Base-by-base conservation (phyloP, 345 rosid species). In the sweet orange (Citrus sinensis) region DNA sequence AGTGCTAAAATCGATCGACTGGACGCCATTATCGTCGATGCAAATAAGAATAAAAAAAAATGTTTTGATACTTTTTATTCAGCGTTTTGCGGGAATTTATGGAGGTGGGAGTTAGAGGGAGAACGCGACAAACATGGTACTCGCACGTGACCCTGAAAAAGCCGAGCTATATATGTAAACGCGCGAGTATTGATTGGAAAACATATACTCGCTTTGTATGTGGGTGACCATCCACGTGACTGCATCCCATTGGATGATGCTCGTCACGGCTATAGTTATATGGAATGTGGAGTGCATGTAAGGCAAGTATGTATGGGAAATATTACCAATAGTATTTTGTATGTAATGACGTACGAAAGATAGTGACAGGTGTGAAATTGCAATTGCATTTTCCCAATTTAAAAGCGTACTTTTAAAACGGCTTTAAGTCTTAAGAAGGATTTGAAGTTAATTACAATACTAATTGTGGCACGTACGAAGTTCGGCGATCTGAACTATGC, bases 151-250 rank as follows among this genome's bases (percentile, higher is more conserved):
- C 37, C 42, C 29, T 13, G 3, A 24, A 0, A 9, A 5, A 20
- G 17, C 1, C 14, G 7, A 5, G 3, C 24, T 7, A 19, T 22
- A 17, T 59, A 24, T 40, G 0, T 25, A 46, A 66, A 51, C 76
- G 19, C 77, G 2, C 22, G 78, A 71, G 70, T 67, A 27, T 0
- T 2, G 0, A 3, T 5, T 1, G 2, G 7, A 10, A 2, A 1
- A 1, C 2, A 0, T 0, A 2, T 71, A 86, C 84, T 78, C 86
- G 80, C 87, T 24, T 1, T 17, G 22, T 62, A 19, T 74, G 59
- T 83, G 87, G 91, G 30, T 37, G 14, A 0, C 4, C 6, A 19
- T 67, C 80, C 75, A 76, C 92, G 86, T 83, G 89, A 82, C 73
- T 0, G 5, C 0, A 34, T 49, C 1, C 56, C 5, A 87, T 80